These are phyloP conservation scores for Trichosporon inkin DNA, from an alignment of 1,284 basidiomycete species.

Conservation along the genomic window DNA sequence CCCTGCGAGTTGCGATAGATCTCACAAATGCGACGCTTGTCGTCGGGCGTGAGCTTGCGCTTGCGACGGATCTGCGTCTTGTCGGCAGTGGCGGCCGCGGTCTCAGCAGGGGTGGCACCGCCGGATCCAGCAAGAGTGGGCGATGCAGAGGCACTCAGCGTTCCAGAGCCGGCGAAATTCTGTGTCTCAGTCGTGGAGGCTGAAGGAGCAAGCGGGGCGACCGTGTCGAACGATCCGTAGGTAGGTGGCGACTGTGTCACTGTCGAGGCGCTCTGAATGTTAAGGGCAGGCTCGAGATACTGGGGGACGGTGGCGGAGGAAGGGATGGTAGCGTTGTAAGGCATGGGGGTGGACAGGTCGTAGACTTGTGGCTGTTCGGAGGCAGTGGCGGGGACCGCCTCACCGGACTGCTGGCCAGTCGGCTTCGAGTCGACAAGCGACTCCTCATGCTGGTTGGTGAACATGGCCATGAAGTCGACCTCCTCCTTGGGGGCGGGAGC, in stretches of 20 bases:
- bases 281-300: constrained; percentile 14
- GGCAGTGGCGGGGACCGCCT: not conserved
- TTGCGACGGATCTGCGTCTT: constrained; percentile 19
- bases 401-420: not conserved
- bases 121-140: constrained; percentile 9
- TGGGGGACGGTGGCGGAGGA: constrained; percentile 6
- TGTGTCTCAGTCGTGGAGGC: not conserved
- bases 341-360: not conserved
- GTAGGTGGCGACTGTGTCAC: not conserved
- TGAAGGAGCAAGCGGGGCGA: not conserved
- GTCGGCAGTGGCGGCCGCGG: constrained; percentile 5
- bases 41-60: constrained; percentile 28
- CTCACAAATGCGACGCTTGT: constrained; percentile 28
- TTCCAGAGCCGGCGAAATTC: not conserved
- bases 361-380: not conserved
- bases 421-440: constrained; percentile 1
- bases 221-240: not conserved
- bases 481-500: constrained; percentile 16
- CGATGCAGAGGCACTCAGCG: not conserved
- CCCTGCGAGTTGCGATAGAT: constrained; percentile 27
- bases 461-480: constrained; percentile 28
- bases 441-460: constrained; percentile 23
- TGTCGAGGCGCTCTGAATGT: not conserved
- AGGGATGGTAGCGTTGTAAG: constrained; percentile 7
- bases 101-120: constrained; percentile 7